A percentile compares a stretch with the other conserved stretches of the same genome.
Evolutionary conservation across 768 basidiomycete genomes (phyloP).

Genomic region (Tephrocybe sp.): DNA sequence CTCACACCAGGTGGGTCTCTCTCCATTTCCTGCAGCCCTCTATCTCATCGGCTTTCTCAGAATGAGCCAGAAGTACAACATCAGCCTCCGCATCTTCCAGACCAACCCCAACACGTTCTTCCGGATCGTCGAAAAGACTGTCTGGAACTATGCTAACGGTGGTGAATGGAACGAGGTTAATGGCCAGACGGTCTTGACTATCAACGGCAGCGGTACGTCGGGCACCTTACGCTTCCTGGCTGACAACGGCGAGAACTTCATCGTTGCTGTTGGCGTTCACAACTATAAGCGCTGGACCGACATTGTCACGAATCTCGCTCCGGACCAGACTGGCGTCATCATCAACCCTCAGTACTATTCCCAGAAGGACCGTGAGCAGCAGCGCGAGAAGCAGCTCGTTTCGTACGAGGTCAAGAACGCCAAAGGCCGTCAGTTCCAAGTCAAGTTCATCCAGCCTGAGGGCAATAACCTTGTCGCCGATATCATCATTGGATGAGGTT

Average conservation of each 20-base stretch:
- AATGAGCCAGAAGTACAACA: not conserved
- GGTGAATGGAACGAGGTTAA: slow-evolving; percentile 29
- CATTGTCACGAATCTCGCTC: slow-evolving; percentile 29
- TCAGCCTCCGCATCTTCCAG: not conserved
- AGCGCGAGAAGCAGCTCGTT: slow-evolving; percentile 5
- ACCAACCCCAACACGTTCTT: slow-evolving; percentile 14
- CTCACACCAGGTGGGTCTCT: not conserved
- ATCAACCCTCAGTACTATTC: slow-evolving; percentile 31
- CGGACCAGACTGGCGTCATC: slow-evolving; percentile 21
- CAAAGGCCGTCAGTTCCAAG: not conserved
- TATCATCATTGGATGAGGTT: slow-evolving; percentile 5
- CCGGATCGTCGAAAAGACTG: slow-evolving; percentile 31
- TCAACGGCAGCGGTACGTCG: slow-evolving; percentile 39
- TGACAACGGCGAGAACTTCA: slow-evolving; percentile 28
- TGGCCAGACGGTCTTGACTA: slow-evolving; percentile 26
- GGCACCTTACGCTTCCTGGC: slow-evolving; percentile 33
- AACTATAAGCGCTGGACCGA: slow-evolving; percentile 40
- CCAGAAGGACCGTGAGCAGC: not conserved
- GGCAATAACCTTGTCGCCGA: slow-evolving; percentile 5
- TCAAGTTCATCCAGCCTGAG: slow-evolving; percentile 2
- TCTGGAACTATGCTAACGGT: slow-evolving; percentile 32
- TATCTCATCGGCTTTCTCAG: not conserved
- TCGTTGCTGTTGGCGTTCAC: slow-evolving; percentile 37
- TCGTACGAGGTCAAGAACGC: slow-evolving; percentile 1
- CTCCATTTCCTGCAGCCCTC: too few species aligned